Base-by-base conservation (phyloP, 768 basidiomycete species). In the Boletus rubescentipes region DNA sequence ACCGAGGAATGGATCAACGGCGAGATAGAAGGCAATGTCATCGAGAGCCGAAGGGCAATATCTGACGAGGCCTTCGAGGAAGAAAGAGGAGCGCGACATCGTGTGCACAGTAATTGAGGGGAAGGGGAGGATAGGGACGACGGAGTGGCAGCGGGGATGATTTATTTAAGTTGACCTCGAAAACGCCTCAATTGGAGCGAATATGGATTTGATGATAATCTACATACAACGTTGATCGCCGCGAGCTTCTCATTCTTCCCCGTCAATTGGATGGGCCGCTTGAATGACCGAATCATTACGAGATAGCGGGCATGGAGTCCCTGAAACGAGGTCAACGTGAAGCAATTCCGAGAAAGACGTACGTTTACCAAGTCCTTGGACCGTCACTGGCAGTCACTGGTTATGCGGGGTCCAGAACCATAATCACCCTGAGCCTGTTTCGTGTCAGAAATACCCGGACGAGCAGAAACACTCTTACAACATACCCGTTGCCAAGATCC, bases 1-100 rank as follows among this genome's bases (percentile, higher is more conserved):
- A 0, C 80, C 80, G 1, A 73, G 63, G 54, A 76, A 71, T 1
- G 71, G 68, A 49, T 66, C 66, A 6, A 70, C 67, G 3, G 71
- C 67, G 26, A 73, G 57, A 61, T 75, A 68, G 53, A 73, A 74
- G 3, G 76, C 79, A 41, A 84, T 75, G 45, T 68, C 65, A 61
- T 79, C 74, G 41, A 76, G 54, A 29, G 64, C 30, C 36, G 53
- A 30, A 7, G 71, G 61, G 14, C 20, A 48, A 4, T 34, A 42
- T 4, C 8, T 34, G 12, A 46, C 67, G 20, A 70, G 61, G 10
- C 15, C 30, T 30, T 71, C 63, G 43, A 69, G 47, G 47, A 56
- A 30, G 12, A 57, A 51, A 2, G 54, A 34, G 39, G 62, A 46
- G 35, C 29, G 34, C 29, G 38, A 21, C 56, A 55, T 54, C 20